These are phyloP conservation scores for Talaromyces nanjingensis DNA, from an alignment of 495 filamentous ascomycete genomes.

Conservation along the genomic window DNA sequence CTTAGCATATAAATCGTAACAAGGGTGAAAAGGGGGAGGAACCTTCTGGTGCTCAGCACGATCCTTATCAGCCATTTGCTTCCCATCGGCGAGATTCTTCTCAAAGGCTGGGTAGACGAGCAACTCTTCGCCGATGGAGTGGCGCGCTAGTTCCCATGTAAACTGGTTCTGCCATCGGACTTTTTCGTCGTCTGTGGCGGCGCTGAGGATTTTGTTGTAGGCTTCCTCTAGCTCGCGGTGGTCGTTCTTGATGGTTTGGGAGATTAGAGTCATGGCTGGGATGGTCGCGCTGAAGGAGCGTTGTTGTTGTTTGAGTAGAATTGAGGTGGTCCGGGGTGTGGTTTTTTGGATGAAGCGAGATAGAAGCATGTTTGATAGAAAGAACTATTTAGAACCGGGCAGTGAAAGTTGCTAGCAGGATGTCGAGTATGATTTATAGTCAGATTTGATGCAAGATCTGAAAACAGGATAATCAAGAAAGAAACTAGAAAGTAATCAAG, in stretches of 20 bases:
- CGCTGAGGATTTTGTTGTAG: conserved; percentile 48
- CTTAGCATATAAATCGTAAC: not conserved
- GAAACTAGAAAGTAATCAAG: not conserved
- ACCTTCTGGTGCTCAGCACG: conserved; percentile 51
- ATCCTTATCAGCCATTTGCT: conserved; percentile 50
- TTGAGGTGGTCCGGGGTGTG: not conserved
- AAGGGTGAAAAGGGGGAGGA: conserved; percentile 1
- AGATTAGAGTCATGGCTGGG: conserved; percentile 16
- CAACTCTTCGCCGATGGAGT: conserved; percentile 61
- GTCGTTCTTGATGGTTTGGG: conserved; percentile 53
- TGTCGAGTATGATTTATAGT: not conserved
- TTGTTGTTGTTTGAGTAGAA: not conserved
- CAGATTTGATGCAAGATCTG: not conserved
- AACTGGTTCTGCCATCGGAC: conserved; percentile 57
- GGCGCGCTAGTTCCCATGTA: conserved; percentile 64
- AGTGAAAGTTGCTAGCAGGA: not conserved
- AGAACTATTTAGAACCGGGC: not conserved
- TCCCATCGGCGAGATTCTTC: conserved; percentile 44
- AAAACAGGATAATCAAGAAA: not conserved
- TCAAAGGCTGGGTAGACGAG: conserved; percentile 65
- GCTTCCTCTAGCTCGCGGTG: conserved; percentile 54
- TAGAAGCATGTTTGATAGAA: not conserved
- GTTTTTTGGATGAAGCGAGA: not conserved
- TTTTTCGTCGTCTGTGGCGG: conserved; percentile 27
- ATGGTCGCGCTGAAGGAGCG: not conserved